These are phyloP conservation scores for Sphagnum tenellum DNA, from an alignment of 225 moss, liverwort and hornwort species.

Conservation along the genomic window DNA sequence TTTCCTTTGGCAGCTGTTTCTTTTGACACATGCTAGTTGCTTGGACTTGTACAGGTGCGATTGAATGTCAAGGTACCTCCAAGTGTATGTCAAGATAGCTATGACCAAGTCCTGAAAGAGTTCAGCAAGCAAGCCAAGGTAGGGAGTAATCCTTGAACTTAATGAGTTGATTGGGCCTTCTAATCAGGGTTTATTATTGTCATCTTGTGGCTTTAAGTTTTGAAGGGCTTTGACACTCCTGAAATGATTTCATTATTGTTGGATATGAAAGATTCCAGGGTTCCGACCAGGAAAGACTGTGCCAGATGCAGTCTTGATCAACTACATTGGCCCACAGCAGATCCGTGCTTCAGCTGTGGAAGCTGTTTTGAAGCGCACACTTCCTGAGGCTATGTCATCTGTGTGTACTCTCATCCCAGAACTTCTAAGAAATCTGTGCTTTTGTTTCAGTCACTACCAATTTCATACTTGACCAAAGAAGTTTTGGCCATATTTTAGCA, in stretches of 20 bases:
- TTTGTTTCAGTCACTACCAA: neutral
- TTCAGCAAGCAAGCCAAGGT: conserved; percentile 94
- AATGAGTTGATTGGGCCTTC: no score
- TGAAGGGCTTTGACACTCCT: neutral
- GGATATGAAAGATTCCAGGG: conserved; percentile 46
- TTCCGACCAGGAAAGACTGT: conserved; percentile 78
- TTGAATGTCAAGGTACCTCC: conserved; percentile 78
- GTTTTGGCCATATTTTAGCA: neutral
- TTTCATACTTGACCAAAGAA: neutral
- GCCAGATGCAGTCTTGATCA: conserved; percentile 83
- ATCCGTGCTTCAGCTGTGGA: conserved; percentile 81
- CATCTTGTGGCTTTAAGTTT: neutral
- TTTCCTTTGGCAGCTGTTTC: no score
- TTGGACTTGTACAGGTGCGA: conserved; percentile 39
- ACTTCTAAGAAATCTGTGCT: neutral
- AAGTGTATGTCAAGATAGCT: conserved; percentile 64
- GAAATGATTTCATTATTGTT: neutral
- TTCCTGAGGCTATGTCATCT: conserved; percentile 91
- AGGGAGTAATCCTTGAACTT: conserved; percentile 5
- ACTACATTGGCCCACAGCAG: conserved; percentile 65
- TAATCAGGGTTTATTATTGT: neutral
- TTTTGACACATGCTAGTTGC: neutral
- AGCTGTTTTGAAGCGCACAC: conserved; percentile 83
- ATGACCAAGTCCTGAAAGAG: conserved; percentile 79
- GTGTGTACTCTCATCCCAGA: conserved; percentile 25